Evolutionary conservation across 2,329 filamentous ascomycete genomes (phyloP).

Genomic region (Lecanoromycetidae sp.): DNA sequence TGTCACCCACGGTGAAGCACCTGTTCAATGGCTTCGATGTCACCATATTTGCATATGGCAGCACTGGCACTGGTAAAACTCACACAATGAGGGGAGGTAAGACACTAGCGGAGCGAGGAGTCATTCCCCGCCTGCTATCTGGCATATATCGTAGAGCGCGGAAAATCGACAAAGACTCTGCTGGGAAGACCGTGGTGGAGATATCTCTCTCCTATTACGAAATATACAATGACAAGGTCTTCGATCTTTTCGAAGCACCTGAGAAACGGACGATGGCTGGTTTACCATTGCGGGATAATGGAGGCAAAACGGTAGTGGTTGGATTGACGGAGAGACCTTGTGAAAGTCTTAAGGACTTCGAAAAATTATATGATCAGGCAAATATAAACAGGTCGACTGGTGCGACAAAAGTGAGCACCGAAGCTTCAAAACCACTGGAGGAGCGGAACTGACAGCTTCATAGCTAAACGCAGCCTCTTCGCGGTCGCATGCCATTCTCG

Average conservation of each 20-base stretch:
- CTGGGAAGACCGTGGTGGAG: conserved; percentile 55
- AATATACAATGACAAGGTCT: conserved; percentile 94
- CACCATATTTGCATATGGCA: conserved; percentile 85
- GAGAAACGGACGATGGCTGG: conserved; percentile 77
- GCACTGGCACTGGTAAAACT: conserved; percentile 88
- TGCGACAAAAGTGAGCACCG: conserved; percentile 57
- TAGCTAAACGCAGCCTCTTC: conserved; percentile 80
- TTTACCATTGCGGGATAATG: conserved; percentile 70
- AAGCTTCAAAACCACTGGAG: not conserved
- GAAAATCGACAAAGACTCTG: conserved; percentile 70
- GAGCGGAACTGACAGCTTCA: conserved; percentile 5
- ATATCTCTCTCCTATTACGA: conserved; percentile 86
- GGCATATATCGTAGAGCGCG: conserved; percentile 73
- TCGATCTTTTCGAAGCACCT: conserved; percentile 73
- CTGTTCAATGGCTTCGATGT: conserved; percentile 47
- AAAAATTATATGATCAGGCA: conserved; percentile 77
- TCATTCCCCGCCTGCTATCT: conserved; percentile 76
- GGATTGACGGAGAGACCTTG: conserved; percentile 75
- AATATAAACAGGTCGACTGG: conserved; percentile 85
- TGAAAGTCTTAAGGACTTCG: conserved; percentile 77
- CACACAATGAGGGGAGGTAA: conserved; percentile 92
- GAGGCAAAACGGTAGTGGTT: conserved; percentile 75
- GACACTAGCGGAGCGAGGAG: conserved; percentile 70
- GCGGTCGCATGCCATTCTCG: conserved; percentile 78
- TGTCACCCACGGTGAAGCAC: conserved; percentile 79